Base-by-base conservation (phyloP, 306 rosid species). In the Morella rubra region DNA sequence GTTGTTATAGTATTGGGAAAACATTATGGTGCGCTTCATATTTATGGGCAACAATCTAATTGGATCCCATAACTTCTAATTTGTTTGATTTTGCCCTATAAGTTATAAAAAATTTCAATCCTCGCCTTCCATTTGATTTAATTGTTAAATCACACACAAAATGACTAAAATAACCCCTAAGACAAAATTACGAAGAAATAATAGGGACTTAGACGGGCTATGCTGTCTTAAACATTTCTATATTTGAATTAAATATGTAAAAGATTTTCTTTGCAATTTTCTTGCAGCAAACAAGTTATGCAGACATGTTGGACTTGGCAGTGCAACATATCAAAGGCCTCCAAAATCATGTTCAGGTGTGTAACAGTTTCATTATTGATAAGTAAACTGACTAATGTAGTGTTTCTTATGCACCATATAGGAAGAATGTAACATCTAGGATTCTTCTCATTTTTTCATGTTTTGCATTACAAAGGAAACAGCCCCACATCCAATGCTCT, bases 261-360 rank as follows among this genome's bases (percentile, higher is more conserved):
- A 32, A 32, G 37, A 44, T 73, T 66, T 66, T 81, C 18, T 81
- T 66, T 6, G 3, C 53, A 55, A 50, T 81, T 64, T 76, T 40
- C 54, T 73, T 84, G 80, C 88, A 95, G 99, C 98, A 95, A 95
- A 95, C 99, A 71, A 92, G 99, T 89, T 95, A 95, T 75, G 69
- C 99, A 20, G 99, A 95, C 88, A 95, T 95, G 99, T 87, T 95
- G 72, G 98, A 95, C 84, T 83, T 95, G 79, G 99, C 99, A 4
- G 99, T 95, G 81, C 97, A 95, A 73, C 99, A 95, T 71, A 95
- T 95, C 80, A 95, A 89, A 80, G 99, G 98, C 65, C 97, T 95
- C 77, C 99, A 92, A 84, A 78, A 76, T 87, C 93, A 95, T 81
- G 92, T 95, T 76, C 90, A 92, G 99, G 99, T 92, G 67, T 42